A percentile compares a stretch with the other conserved stretches of the same genome.
These are phyloP conservation scores for Chalciporus piperatus DNA, from an alignment of 768 basidiomycete genomes.

Conservation along the genomic window DNA sequence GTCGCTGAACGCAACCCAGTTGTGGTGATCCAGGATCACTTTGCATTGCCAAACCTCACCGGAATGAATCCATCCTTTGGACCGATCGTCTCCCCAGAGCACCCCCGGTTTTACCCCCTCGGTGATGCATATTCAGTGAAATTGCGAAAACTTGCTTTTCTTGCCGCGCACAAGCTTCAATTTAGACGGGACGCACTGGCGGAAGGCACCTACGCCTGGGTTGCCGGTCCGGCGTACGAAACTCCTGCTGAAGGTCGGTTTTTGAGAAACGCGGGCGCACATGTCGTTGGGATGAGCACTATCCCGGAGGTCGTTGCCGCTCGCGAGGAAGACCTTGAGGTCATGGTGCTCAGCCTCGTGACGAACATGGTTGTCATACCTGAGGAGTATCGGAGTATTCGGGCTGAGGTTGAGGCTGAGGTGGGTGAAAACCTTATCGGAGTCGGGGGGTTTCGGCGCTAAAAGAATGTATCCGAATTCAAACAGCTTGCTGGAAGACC, in stretches of 20 bases:
- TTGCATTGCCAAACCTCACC: constrained; percentile 74
- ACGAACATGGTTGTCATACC: constrained; percentile 84
- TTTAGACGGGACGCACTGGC: constrained; percentile 55
- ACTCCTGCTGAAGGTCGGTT: constrained; percentile 84
- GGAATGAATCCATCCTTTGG: constrained; percentile 82
- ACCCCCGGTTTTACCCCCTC: constrained; percentile 78
- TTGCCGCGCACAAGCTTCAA: constrained; percentile 61
- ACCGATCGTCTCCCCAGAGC: constrained; percentile 51
- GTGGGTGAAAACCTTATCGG: constrained; percentile 34
- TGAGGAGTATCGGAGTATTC: constrained; percentile 61
- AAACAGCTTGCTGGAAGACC: constrained; percentile 59
- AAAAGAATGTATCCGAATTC: neutral
- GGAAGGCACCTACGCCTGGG: constrained; percentile 90
- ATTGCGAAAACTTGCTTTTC: constrained; percentile 71
- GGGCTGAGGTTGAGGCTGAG: constrained; percentile 76
- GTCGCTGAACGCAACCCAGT: constrained; percentile 43
- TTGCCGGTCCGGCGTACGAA: constrained; percentile 88
- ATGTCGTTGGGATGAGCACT: constrained; percentile 95
- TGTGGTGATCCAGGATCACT: constrained; percentile 80
- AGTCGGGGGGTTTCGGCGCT: neutral
- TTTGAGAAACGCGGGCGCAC: constrained; percentile 70
- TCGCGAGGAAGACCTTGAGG: constrained; percentile 68
- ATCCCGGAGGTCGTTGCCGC: constrained; percentile 86
- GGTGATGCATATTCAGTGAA: constrained; percentile 77
- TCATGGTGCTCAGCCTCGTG: constrained; percentile 78